Conservation (phyloP, 2,329 filamentous ascomycete genomes). For the Nothomitra cinnamomea region DNA sequence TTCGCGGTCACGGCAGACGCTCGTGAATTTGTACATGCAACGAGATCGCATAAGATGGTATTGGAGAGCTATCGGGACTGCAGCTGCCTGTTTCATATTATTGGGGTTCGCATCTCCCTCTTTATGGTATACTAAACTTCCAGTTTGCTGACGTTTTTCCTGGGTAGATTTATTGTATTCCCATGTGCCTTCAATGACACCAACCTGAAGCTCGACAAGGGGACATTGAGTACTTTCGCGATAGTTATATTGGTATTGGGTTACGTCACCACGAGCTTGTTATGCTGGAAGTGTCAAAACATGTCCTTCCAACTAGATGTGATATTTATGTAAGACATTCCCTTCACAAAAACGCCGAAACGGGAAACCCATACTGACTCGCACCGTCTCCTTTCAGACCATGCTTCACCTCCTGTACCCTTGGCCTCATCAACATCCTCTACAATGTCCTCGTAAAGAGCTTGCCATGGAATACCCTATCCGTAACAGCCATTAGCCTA, state of each 20-base stretch:
- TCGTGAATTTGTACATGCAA: constrained; percentile 12
- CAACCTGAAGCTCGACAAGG: constrained; percentile 23
- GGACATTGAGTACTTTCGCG: constrained; percentile 27
- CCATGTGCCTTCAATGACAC: constrained; percentile 27
- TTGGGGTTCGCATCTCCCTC: constrained; percentile 8
- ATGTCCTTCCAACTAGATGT: constrained; percentile 29
- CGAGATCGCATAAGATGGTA: constrained; percentile 12
- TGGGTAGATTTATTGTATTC: constrained; percentile 29
- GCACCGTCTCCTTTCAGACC: constrained; percentile 12
- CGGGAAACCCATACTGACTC: neutral
- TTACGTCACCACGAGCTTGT: constrained; percentile 29
- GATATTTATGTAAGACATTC: constrained; percentile 25
- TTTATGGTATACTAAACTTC: neutral
- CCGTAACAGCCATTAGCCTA: constrained; percentile 25
- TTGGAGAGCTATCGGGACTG: constrained; percentile 10
- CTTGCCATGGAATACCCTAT: constrained; percentile 26
- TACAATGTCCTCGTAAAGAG: constrained; percentile 26
- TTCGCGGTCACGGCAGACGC: constrained; percentile 8
- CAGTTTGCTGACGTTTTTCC: constrained; percentile 8
- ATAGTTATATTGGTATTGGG: constrained; percentile 30
- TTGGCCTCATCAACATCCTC: constrained; percentile 30
- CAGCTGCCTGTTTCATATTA: constrained; percentile 10
- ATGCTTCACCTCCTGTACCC: constrained; percentile 25
- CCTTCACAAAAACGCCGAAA: neutral
- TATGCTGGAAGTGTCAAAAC: constrained; percentile 29